Conservation (phyloP, 2,329 filamentous ascomycete genomes). For the Basipetospora chlamydospora region DNA sequence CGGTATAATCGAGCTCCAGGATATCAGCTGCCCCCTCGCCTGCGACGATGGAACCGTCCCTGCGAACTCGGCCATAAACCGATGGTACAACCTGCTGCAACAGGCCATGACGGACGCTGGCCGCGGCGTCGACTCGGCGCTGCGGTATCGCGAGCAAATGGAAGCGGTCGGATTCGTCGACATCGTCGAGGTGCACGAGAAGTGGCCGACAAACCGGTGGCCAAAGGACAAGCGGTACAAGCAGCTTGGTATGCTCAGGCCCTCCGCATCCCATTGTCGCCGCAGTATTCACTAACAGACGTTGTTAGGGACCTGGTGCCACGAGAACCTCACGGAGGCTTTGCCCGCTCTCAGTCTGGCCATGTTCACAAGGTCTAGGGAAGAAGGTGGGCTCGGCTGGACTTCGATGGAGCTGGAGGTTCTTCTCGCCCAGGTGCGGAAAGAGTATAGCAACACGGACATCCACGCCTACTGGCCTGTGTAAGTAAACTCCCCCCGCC, state of each 20-base stretch:
- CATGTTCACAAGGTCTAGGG: slow-evolving; percentile 15
- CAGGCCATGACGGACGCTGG: slow-evolving; percentile 16
- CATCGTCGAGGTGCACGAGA: slow-evolving; percentile 30
- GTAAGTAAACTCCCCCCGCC: slow-evolving; percentile 11
- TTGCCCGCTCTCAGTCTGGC: slow-evolving; percentile 18
- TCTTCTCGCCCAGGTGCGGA: slow-evolving; percentile 15
- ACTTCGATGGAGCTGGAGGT: slow-evolving; percentile 14
- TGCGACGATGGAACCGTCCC: slow-evolving; percentile 19
- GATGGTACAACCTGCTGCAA: slow-evolving; percentile 16
- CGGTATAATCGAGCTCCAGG: slow-evolving; percentile 19
- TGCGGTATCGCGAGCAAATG: slow-evolving; percentile 22
- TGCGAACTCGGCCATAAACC: slow-evolving; percentile 13
- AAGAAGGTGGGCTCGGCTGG: slow-evolving; percentile 13
- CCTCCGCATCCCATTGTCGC: no score
- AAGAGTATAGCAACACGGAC: slow-evolving; percentile 15
- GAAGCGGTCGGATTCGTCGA: slow-evolving; percentile 37
- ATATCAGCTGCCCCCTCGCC: slow-evolving; percentile 13
- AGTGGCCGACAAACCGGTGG: slow-evolving; percentile 37
- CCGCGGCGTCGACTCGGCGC: slow-evolving; percentile 16
- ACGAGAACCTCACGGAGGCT: slow-evolving; percentile 9
- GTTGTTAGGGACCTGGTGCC: slow-evolving; percentile 17
- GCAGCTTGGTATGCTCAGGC: slow-evolving; percentile 32
- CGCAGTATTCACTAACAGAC: no score
- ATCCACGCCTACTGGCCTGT: slow-evolving; percentile 19
- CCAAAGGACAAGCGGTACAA: slow-evolving; percentile 35